Evolutionary conservation across 805 yeast species (phyloP).

Genomic region (Pichia paraexigua): DNA sequence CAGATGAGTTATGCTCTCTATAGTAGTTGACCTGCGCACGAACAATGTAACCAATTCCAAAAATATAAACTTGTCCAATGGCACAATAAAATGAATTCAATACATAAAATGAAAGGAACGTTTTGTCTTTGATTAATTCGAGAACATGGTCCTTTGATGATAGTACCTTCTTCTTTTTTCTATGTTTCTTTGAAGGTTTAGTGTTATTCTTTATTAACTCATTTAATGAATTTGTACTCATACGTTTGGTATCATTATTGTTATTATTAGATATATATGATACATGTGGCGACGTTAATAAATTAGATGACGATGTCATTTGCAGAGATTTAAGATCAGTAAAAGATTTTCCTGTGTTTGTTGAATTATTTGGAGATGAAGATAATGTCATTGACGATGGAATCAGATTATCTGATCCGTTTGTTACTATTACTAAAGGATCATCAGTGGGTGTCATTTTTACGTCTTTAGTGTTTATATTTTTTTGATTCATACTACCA

Average conservation of each 20-base stretch:
- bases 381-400: background rate
- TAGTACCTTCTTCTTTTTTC: conserved; percentile 8
- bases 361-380: background rate
- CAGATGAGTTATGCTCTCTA: conserved; percentile 6
- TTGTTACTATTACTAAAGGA: background rate
- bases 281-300: background rate
- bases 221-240: background rate
- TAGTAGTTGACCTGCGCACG: conserved; percentile 33
- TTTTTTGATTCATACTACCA: conserved; percentile 7
- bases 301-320: background rate
- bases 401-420: background rate
- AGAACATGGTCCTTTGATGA: conserved; percentile 20
- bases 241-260: background rate
- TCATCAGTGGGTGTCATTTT: conserved; percentile 2
- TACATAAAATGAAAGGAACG: conserved; percentile 44
- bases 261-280: background rate
- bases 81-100: conserved; percentile 54
- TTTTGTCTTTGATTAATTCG: conserved; percentile 22
- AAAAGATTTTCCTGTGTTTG: background rate
- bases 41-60: conserved; percentile 67
- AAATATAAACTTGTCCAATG: conserved; percentile 65
- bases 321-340: background rate
- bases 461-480: background rate
- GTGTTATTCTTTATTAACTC: conserved; percentile 1
- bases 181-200: conserved; percentile 6